Evolutionary conservation across 495 filamentous ascomycete species (phyloP).

Genomic region (Penicillium lividum): DNA sequence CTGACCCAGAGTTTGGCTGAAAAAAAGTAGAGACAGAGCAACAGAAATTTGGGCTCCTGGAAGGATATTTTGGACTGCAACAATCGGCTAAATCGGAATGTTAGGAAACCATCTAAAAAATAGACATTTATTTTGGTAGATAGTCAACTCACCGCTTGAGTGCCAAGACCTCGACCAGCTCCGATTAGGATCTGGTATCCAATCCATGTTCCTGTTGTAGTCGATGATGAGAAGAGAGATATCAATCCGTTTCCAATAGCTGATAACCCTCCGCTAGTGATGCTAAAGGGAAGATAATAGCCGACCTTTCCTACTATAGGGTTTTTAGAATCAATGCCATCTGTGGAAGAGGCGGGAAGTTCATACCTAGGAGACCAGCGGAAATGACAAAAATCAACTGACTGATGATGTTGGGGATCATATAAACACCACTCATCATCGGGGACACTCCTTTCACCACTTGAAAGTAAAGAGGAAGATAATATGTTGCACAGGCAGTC

Average conservation of each 20-base stretch:
- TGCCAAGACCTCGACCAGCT: constrained; percentile 49
- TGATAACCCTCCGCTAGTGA: constrained; percentile 29
- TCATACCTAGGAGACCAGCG: constrained; percentile 30
- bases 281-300: constrained; percentile 50
- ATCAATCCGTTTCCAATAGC: constrained; percentile 51
- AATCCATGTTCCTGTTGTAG: constrained; percentile 48
- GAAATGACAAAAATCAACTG: constrained; percentile 49
- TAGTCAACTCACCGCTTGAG: constrained; percentile 40
- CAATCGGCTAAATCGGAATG: constrained; percentile 34
- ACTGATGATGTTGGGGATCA: constrained; percentile 45
- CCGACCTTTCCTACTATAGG: constrained; percentile 40
- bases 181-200: constrained; percentile 60
- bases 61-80: constrained; percentile 55
- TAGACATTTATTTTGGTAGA: neutral
- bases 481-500: constrained; percentile 29
- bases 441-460: constrained; percentile 28
- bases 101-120: neutral
- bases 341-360: neutral
- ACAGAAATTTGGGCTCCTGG: constrained; percentile 45
- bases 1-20: constrained; percentile 51
- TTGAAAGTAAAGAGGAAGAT: constrained; percentile 47
- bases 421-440: constrained; percentile 38
- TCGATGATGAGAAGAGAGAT: constrained; percentile 46
- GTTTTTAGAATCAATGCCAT: constrained; percentile 5
- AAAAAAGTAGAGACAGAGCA: constrained; percentile 50